Base-by-base conservation (phyloP, 352 stramenopile genomes). In the Pythium dissimile region DNA sequence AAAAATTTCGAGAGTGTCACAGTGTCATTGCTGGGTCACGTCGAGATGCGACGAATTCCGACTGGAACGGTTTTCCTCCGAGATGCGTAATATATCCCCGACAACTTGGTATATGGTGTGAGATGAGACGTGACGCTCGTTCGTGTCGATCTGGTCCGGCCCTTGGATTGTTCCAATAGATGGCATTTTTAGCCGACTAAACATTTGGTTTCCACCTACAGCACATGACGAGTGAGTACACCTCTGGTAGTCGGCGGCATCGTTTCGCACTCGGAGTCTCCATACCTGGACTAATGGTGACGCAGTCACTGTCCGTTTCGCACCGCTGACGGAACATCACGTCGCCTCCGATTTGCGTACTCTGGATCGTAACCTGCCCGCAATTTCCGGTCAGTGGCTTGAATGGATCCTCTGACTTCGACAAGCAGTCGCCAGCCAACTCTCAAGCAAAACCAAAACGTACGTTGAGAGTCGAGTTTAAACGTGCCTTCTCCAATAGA, bases 401-500 rank as follows among this genome's bases (percentile, higher is more conserved):
- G n/a, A n/a, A n/a, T n/a, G n/a, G n/a, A n/a, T n/a, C n/a, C n/a
- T n/a, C n/a, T n/a, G n/a, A 18, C 1, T 21, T 27, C 38, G 38
- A 10, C 7, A 21, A 9, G 38, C 9, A n/a, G 16, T 45, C 13
- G 38, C 18, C 38, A 45, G 16, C 13, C 18, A 45, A 9, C n/a
- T 16, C 44, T 1, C 7, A 30, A 11, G n/a, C 5, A 28, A 20
- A 54, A 15, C 27, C 42, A 38, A 23, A 16, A 45, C 32, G 6
- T 65, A 79, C 70, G 15, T 37, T 69, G 11, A 77, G 59, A 10
- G 65, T 68, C 24, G 67, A 80, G 46, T 79, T 79, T 20, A 79
- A 41, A 13, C 61, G 64, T 5, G 67, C 73, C n/a, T 74, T 41
- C 21, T 71, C 57, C 18, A 79, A 65, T 23, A 75, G 52, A 31